phyloP scores from a whole-genome alignment of 495 filamentous ascomycete genomes.

The Monascus purpureus region DNA sequence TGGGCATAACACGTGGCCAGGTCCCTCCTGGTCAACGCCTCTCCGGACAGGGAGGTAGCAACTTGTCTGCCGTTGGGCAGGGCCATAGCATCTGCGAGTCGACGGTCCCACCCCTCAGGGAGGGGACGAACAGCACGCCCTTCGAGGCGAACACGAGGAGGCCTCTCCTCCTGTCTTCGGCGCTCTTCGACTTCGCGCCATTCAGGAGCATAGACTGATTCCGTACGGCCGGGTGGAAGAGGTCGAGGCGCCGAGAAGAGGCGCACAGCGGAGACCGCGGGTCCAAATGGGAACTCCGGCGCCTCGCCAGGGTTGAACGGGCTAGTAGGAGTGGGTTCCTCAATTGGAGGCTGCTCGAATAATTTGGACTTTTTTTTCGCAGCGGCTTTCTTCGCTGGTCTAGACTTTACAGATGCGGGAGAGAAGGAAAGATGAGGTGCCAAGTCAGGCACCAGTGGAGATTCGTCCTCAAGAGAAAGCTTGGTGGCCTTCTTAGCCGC shows the following conservation, averaged over 20 bases:
- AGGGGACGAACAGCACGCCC: constrained; percentile 30
- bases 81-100: constrained; percentile 19
- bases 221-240: constrained; percentile 17
- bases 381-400: too few relatives aligned
- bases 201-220: constrained; percentile 18
- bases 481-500: not conserved
- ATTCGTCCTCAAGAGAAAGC: not conserved
- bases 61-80: constrained; percentile 12
- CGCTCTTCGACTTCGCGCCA: constrained; percentile 13
- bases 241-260: constrained; percentile 16
- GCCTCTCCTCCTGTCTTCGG: constrained; percentile 6
- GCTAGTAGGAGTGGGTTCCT: constrained; percentile 3
- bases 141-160: constrained; percentile 9
- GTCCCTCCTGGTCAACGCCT: constrained; percentile 43
- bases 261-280: constrained; percentile 24
- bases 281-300: constrained; percentile 10
- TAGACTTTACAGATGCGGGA: too few relatives aligned
- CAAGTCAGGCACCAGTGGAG: not conserved
- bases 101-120: constrained; percentile 27
- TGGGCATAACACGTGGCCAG: constrained; percentile 42
- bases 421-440: not conserved
- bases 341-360: too few relatives aligned
- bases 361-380: too few relatives aligned
- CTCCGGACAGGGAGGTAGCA: constrained; percentile 38
- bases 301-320: not conserved